phyloP scores from a whole-genome alignment of 2,329 filamentous ascomycete genomes.

The Penicillium sp. region DNA sequence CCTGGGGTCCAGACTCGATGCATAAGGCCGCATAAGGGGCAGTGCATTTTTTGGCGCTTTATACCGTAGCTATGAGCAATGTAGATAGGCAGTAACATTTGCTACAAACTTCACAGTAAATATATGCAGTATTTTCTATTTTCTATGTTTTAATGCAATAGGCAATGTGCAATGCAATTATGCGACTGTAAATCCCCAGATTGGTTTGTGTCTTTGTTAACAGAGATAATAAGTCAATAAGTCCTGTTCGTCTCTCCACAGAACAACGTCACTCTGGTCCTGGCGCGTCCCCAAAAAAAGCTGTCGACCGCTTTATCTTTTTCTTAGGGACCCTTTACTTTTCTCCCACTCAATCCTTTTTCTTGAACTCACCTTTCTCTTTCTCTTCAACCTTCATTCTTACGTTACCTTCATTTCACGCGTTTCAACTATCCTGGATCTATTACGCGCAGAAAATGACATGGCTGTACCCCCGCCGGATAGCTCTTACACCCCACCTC shows the following conservation, averaged over 20 bases:
- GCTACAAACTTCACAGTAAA: background rate
- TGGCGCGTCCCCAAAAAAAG: constrained; percentile 18
- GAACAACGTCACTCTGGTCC: constrained; percentile 19
- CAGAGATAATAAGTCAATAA: background rate
- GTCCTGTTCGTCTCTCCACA: constrained; percentile 7
- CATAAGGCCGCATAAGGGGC: constrained; percentile 1
- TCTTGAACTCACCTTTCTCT: background rate
- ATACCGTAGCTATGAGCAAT: background rate
- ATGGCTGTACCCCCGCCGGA: constrained; percentile 42
- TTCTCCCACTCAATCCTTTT: constrained; percentile 1
- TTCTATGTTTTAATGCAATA: background rate
- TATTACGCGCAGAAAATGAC: constrained; percentile 31
- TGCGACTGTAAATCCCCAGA: background rate
- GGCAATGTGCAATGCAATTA: background rate
- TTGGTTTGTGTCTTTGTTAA: background rate
- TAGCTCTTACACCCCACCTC: constrained; percentile 37
- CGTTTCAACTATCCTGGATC: constrained; percentile 1
- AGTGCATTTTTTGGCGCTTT: background rate
- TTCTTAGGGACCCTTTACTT: background rate
- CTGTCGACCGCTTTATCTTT: constrained; percentile 12
- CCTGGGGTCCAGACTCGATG: background rate
- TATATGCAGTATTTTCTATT: background rate
- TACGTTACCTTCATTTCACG: constrained; percentile 3
- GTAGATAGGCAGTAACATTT: background rate
- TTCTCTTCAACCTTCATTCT: constrained; percentile 2